Evolutionary conservation across 164 flowering plant genomes (phyloP), one percentile per base, ranked within the genome.

Genomic region (Paratinospora sagittata): DNA sequence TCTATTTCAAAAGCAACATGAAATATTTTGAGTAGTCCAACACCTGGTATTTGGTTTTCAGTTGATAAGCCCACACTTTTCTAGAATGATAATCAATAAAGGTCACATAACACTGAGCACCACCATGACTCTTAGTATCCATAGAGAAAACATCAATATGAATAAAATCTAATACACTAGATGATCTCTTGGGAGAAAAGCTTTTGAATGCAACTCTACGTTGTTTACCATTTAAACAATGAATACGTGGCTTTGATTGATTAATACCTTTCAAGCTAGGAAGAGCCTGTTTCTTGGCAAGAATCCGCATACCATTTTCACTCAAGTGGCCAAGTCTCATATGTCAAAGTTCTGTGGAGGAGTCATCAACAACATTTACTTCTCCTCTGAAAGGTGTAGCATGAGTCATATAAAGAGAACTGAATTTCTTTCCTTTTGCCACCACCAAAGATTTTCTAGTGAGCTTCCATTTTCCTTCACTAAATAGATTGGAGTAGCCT

Each of bases 21-120:
- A 34, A 73, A 69, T 1, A 27, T 10, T 21, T 77, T 77, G 36
- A 71, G 23, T 39, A 9, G 8, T 33, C 63, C 16, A 67, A 21
- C 0, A 43, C 78, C n/a, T 71, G 43, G 26, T 75, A 63, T 17
- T 75, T n/a, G n/a, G 66, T 75, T 75, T 55, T 71, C n/a, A 27
- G 67, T 14, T 5, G 0, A 39, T 6, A 19, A 34, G n/a, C 70
- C 27, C 62, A 47, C 70, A 4, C 34, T 30, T 30, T 30, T 30
- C 4, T 30, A 30, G 34, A 30, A 30, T 30, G 34, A 30, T 30
- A 70, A 33, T 71, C 67, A 37, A 65, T 75, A 3, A 75, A 70
- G 24, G 66, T 70, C 17, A 71, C 14, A 57, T 26, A 63, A 63
- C 26, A 47, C 12, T 1, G 9, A 11, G 55, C 55, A 47, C 55